A percentile compares a stretch with the other conserved stretches of the same genome.
phyloP scores from a whole-genome alignment of 1,139 yeast genomes.

The Pneumocystis carinii region DNA sequence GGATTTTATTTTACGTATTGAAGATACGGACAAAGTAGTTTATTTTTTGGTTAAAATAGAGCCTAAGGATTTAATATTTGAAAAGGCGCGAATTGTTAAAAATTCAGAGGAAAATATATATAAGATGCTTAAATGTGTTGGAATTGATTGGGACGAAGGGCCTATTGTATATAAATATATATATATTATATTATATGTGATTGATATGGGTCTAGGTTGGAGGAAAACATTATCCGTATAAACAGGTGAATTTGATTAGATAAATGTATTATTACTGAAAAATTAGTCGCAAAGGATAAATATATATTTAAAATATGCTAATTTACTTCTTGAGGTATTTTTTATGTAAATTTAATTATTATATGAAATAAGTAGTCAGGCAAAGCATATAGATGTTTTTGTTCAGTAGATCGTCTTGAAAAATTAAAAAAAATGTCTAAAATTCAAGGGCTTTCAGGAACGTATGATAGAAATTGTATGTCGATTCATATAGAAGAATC shows the following conservation, averaged over 20 bases:
- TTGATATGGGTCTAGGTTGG: neutral
- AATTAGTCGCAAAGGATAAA: neutral
- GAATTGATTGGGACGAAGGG: slow-evolving; percentile 65
- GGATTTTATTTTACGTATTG: slow-evolving; percentile 62
- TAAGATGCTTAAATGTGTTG: slow-evolving; percentile 65
- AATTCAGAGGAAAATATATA: slow-evolving; percentile 78
- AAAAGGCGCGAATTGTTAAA: slow-evolving; percentile 42
- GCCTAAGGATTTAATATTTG: neutral
- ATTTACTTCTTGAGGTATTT: slow-evolving; percentile 33
- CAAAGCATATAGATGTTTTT: slow-evolving; percentile 71
- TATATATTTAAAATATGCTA: slow-evolving; percentile 47
- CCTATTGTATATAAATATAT: slow-evolving; percentile 27
- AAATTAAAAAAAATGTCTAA: slow-evolving; percentile 57
- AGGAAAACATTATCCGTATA: neutral
- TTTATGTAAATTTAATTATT: neutral
- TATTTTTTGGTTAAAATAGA: neutral
- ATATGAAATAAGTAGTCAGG: slow-evolving; percentile 27
- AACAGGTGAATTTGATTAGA: neutral
- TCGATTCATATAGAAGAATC: slow-evolving; percentile 32
- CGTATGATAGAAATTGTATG: slow-evolving; percentile 73
- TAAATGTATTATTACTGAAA: neutral
- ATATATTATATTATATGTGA: neutral
- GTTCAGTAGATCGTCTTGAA: slow-evolving; percentile 65
- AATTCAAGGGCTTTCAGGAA: slow-evolving; percentile 68
- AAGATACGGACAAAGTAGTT: slow-evolving; percentile 61